Evolutionary conservation across 2,329 filamentous ascomycete genomes (phyloP).

Genomic region (Pestalotiopsis sp.): DNA sequence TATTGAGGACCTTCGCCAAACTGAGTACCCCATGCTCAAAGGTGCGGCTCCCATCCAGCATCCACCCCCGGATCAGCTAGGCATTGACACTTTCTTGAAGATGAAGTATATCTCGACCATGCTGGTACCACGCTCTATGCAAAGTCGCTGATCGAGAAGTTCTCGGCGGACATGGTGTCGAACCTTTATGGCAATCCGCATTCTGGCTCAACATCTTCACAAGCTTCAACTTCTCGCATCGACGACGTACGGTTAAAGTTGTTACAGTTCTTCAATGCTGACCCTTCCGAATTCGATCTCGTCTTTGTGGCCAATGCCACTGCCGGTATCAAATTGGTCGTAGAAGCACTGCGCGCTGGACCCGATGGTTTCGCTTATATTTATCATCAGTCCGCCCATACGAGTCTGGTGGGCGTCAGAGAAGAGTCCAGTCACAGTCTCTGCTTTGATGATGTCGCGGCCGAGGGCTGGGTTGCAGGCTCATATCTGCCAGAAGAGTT

Average conservation of each 20-base stretch:
- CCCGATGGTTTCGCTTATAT: conserved; percentile 77
- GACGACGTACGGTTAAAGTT: conserved; percentile 75
- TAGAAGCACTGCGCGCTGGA: conserved; percentile 72
- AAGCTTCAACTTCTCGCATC: conserved; percentile 72
- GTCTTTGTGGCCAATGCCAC: conserved; percentile 67
- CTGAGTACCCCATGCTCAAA: conserved; percentile 72
- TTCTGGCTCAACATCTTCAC: conserved; percentile 81
- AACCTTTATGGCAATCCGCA: conserved; percentile 91
- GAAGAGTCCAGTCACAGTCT: conserved; percentile 67
- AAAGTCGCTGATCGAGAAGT: conserved; percentile 79
- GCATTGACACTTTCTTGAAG: conserved; percentile 43
- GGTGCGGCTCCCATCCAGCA: conserved; percentile 42
- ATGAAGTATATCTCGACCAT: conserved; percentile 85
- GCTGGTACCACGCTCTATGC: conserved; percentile 86
- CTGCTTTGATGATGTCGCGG: conserved; percentile 69
- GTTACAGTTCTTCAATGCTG: conserved; percentile 78
- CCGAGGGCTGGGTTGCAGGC: conserved; percentile 66
- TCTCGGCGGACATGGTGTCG: conserved; percentile 76
- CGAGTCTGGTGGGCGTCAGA: conserved; percentile 80
- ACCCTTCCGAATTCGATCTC: conserved; percentile 80
- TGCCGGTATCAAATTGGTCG: conserved; percentile 64
- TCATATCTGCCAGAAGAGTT: conserved; percentile 31
- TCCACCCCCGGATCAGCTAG: conserved; percentile 8
- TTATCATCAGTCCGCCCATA: conserved; percentile 85
- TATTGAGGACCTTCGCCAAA: conserved; percentile 60